Percentiles rank a stretch among this genome's conserved stretches.
Evolutionary conservation across 495 filamentous ascomycete species (phyloP).

Genomic region (Penicillium paxilli): DNA sequence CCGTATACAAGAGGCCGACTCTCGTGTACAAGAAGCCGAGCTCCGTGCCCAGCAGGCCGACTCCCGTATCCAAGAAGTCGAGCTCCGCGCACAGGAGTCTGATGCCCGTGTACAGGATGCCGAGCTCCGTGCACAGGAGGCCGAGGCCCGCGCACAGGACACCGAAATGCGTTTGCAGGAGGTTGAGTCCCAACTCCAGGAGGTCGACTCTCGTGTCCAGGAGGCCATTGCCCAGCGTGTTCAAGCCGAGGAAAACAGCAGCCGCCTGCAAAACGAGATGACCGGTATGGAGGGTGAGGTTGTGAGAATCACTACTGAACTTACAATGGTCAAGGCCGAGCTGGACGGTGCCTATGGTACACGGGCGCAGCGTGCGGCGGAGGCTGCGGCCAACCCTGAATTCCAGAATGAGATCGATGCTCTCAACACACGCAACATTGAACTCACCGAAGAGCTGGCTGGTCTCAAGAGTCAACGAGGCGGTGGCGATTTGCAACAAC

Average conservation of each 20-base stretch:
- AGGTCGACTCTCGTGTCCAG: conserved; percentile 25
- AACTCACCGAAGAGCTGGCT: conserved; percentile 60
- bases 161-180: conserved; percentile 6
- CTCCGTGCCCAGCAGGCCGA: background rate
- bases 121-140: background rate
- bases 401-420: conserved; percentile 66
- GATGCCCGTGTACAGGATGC: background rate
- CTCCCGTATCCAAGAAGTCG: background rate
- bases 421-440: conserved; percentile 59
- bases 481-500: conserved; percentile 53
- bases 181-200: background rate
- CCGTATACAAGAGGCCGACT: background rate
- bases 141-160: conserved; percentile 12
- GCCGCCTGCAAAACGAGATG: conserved; percentile 64
- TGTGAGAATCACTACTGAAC: conserved; percentile 83
- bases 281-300: conserved; percentile 76
- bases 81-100: background rate
- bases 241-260: conserved; percentile 43
- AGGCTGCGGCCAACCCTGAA: conserved; percentile 65
- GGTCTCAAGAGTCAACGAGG: conserved; percentile 45
- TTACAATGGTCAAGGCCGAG: conserved; percentile 90
- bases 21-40: background rate
- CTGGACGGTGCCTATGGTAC: conserved; percentile 91
- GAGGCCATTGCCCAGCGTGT: conserved; percentile 23
- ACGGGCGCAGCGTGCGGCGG: conserved; percentile 72